A percentile compares a stretch with the other conserved stretches of the same genome.
phyloP scores from a whole-genome alignment of 2,329 filamentous ascomycete genomes.

The Fusarium nodosum region DNA sequence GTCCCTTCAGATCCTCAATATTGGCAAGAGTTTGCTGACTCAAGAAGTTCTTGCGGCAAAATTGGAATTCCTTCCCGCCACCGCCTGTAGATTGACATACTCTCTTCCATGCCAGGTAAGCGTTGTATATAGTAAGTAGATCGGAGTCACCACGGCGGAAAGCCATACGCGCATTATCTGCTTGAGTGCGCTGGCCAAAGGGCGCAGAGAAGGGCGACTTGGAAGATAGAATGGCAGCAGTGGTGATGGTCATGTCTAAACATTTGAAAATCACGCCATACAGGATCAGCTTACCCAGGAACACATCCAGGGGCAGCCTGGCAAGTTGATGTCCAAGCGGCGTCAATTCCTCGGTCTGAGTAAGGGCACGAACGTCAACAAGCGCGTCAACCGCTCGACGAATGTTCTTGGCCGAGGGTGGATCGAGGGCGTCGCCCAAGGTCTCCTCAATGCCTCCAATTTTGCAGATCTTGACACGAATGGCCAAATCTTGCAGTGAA shows the following conservation, averaged over 20 bases:
- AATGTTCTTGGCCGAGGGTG: constrained; percentile 92
- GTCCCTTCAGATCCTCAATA: constrained; percentile 95
- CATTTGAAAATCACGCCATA: constrained; percentile 90
- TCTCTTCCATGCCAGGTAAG: constrained; percentile 89
- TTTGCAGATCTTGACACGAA: constrained; percentile 97
- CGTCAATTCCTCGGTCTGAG: constrained; percentile 84
- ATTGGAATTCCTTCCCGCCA: constrained; percentile 82
- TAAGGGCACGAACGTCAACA: constrained; percentile 92
- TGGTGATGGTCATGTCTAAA: constrained; percentile 89
- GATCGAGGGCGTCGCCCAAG: constrained; percentile 87
- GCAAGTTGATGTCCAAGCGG: constrained; percentile 88
- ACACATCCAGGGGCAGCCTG: constrained; percentile 90
- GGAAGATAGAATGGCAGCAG: constrained; percentile 92
- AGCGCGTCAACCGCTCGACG: constrained; percentile 92
- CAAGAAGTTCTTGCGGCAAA: constrained; percentile 95
- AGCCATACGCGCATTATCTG: constrained; percentile 80
- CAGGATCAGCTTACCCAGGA: constrained; percentile 92
- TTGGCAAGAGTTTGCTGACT: constrained; percentile 89
- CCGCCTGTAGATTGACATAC: constrained; percentile 76
- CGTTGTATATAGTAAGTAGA: constrained; percentile 92
- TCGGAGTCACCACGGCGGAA: constrained; percentile 93
- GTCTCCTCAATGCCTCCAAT: constrained; percentile 94
- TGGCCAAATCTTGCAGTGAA: constrained; percentile 93
- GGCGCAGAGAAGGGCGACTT: constrained; percentile 94
- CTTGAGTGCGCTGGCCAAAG: constrained; percentile 85